Base-by-base conservation (phyloP, 1,139 yeast species). In the Protomyces inouyei region DNA sequence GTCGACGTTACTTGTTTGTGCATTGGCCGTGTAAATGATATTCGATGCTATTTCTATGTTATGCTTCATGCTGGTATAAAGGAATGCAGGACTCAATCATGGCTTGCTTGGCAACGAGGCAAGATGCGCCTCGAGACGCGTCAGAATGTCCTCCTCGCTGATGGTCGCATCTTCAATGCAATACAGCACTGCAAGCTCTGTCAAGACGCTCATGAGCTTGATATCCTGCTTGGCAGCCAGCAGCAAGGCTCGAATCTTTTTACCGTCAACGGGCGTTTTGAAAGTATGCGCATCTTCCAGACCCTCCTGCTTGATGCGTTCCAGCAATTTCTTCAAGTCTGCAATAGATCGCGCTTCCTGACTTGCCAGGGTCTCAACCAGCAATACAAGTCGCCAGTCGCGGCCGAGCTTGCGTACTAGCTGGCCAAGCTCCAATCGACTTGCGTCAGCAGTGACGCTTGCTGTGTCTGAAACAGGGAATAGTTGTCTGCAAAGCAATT, bases 151-250 rank as follows among this genome's bases (percentile, higher is more conserved):
- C 36, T 38, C 52, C 51, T 59, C 63, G 14, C 57, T 40, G 14
- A 59, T 40, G 43, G 23, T 38, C 8, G 16, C 28, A 9, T 52
- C 53, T 55, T 59, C 57, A 21, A 59, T 59, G 28, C 43, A 9
- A 21, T 59, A 52, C 21, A 40, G 52, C 9, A 59, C 48, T 16
- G 54, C 52, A 25, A 59, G 43, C 46, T 59, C 63, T 38, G 54
- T 38, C 21, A 59, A 40, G 9, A 40, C 57, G 45, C 54, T 59
- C 63, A 59, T 59, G 45, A 59, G 52, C 57, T 59, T 59, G 57
- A 59, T 52, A 43, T 59, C 21, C 14, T 28, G 32, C 18, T 32
- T 40, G 45, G 25, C 35, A 10, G 53, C 23, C 18, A n/a, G 10
- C 52, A 59, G 37, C 35, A 59, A 14, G 36, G 57, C 57, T 32